These are phyloP conservation scores for Ascochyta lentis DNA, from an alignment of 2,329 filamentous ascomycete species.

Conservation along the genomic window DNA sequence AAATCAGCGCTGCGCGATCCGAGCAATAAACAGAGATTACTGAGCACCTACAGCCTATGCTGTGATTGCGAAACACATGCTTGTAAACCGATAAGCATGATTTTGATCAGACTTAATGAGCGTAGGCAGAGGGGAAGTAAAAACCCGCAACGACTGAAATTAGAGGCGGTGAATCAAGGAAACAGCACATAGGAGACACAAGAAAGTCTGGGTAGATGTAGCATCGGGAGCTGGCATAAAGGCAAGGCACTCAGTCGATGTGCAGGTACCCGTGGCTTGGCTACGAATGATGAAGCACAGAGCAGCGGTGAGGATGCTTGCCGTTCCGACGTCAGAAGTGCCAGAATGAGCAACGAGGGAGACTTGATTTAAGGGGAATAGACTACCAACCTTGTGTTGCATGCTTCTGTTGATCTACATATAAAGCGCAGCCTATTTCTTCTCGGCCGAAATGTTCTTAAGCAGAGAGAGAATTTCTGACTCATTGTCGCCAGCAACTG, in stretches of 20 bases:
- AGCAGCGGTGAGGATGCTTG: slow-evolving; percentile 11
- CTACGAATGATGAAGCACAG: not conserved
- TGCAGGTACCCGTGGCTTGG: slow-evolving; percentile 30
- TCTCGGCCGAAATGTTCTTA: slow-evolving; percentile 57
- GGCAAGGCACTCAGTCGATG: not conserved
- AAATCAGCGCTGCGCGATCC: not conserved
- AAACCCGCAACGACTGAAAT: not conserved
- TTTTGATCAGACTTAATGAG: not conserved
- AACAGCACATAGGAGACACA: not conserved
- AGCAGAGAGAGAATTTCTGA: slow-evolving; percentile 89
- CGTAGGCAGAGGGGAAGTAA: not conserved
- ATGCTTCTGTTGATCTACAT: slow-evolving; percentile 1
- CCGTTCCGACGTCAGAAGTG: not conserved
- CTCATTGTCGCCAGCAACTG: slow-evolving; percentile 76
- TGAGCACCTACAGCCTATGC: not conserved
- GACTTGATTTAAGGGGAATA: not conserved
- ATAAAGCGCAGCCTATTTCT: slow-evolving; percentile 1
- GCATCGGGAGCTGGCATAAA: not conserved
- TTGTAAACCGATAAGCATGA: not conserved
- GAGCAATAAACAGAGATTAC: not conserved
- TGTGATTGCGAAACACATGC: not conserved
- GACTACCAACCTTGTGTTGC: not conserved
- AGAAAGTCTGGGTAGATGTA: not conserved
- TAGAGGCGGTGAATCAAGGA: not conserved
- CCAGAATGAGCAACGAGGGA: not conserved